A percentile compares a stretch with the other conserved stretches of the same genome.
These are phyloP conservation scores for Blepharisma japonicum DNA, from an alignment of 73 alveolate species.

Conservation along the genomic window DNA sequence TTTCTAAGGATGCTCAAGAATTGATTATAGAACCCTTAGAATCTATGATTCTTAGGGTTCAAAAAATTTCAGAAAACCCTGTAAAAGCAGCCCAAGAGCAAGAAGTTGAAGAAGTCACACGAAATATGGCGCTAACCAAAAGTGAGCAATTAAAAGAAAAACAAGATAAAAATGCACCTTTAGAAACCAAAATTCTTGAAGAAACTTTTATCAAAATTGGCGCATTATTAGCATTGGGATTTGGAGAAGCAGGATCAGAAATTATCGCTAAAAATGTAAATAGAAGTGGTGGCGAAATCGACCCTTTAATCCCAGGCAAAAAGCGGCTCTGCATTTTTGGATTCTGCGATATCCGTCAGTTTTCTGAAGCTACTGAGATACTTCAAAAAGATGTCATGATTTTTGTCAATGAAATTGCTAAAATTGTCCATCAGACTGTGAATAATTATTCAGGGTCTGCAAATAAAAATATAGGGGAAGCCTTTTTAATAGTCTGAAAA, in stretches of 20 bases:
- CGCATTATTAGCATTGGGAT: slow-evolving; percentile 75
- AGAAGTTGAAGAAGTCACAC: slow-evolving; percentile 35
- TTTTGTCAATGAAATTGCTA: slow-evolving; percentile 93
- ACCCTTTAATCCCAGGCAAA: slow-evolving; percentile 97
- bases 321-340: slow-evolving; percentile 90
- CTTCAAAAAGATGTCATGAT: slow-evolving; percentile 88
- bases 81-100: slow-evolving; percentile 57
- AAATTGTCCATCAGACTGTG: slow-evolving; percentile 80
- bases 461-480: slow-evolving; percentile 93
- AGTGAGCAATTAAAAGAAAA: background rate
- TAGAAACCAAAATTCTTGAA: slow-evolving; percentile 86
- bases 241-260: slow-evolving; percentile 91
- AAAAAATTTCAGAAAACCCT: slow-evolving; percentile 48
- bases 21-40: slow-evolving; percentile 50
- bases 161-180: background rate
- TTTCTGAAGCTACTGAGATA: slow-evolving; percentile 88
- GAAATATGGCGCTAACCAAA: background rate
- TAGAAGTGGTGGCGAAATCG: slow-evolving; percentile 80
- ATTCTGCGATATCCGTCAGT: slow-evolving; percentile 84
- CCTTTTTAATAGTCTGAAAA: slow-evolving; percentile 91
- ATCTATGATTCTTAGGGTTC: slow-evolving; percentile 45
- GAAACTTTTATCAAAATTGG: slow-evolving; percentile 82
- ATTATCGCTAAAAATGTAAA: slow-evolving; percentile 88
- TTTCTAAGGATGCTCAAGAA: slow-evolving; percentile 37
- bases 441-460: slow-evolving; percentile 85